These are phyloP conservation scores for Pythium pectinolyticum DNA, from an alignment of 352 stramenopile genomes.

Conservation along the genomic window DNA sequence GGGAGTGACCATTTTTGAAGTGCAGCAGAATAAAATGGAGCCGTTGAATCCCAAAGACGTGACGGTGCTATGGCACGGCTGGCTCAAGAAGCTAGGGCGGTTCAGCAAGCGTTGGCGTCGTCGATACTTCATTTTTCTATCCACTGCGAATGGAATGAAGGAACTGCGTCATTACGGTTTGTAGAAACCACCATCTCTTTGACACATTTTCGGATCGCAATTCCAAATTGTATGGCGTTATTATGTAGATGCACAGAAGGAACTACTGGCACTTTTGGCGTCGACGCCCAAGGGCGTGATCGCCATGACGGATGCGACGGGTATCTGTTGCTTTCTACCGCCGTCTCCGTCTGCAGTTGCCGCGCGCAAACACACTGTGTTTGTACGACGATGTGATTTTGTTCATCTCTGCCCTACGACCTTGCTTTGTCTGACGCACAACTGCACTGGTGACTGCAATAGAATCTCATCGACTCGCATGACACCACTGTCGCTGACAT, in stretches of 20 bases:
- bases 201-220: neutral
- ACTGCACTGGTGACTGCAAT: neutral
- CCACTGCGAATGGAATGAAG: conserved; percentile 60
- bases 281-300: conserved; percentile 77
- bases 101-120: conserved; percentile 83
- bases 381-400: no score
- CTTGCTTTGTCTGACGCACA: no score
- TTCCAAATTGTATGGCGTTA: neutral
- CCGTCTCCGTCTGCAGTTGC: conserved; percentile 32
- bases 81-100: conserved; percentile 81
- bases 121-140: conserved; percentile 79
- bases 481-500: conserved; percentile 44
- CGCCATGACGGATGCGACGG: conserved; percentile 63
- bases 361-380: conserved; percentile 52
- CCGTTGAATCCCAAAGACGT: conserved; percentile 44
- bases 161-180: conserved; percentile 76
- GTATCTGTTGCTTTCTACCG: conserved; percentile 74
- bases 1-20: neutral
- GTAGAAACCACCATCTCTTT: neutral
- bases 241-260: conserved; percentile 57
- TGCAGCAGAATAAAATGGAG: conserved; percentile 18
- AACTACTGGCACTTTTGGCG: conserved; percentile 55
- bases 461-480: conserved; percentile 60
- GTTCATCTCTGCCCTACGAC: no score
- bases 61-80: conserved; percentile 81